A percentile compares a stretch with the other conserved stretches of the same genome.
Conservation (phyloP, 495 filamentous ascomycete genomes). For the Lasiosphaeriaceae sp. region DNA sequence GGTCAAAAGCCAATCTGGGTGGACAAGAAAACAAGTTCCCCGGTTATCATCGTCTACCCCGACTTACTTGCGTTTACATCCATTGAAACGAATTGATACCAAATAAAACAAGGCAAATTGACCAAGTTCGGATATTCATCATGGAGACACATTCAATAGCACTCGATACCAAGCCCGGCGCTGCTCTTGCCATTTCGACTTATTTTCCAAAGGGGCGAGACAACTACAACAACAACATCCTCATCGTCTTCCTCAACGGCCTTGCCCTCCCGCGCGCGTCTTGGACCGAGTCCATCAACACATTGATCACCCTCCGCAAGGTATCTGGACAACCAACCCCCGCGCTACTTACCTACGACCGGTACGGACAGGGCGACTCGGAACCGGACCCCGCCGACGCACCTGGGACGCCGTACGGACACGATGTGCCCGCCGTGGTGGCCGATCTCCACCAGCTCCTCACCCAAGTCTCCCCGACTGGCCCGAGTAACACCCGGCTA, state of each 20-base stretch:
- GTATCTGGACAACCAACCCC: conserved; percentile 31
- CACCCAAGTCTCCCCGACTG: conserved; percentile 28
- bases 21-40: not conserved
- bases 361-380: conserved; percentile 59
- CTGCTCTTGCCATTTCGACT: conserved; percentile 16
- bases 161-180: conserved; percentile 21
- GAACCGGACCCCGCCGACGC: conserved; percentile 52
- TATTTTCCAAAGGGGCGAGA: not conserved
- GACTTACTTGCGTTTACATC: no score
- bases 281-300: conserved; percentile 46
- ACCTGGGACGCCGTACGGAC: conserved; percentile 44
- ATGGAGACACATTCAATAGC: conserved; percentile 18
- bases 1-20: no score
- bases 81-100: no score
- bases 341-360: conserved; percentile 57
- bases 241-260: conserved; percentile 62
- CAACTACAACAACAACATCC: conserved; percentile 24
- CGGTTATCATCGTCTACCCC: no score
- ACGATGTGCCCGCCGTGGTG: conserved; percentile 47
- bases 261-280: conserved; percentile 47
- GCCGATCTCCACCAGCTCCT: conserved; percentile 52
- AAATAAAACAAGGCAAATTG: not conserved
- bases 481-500: conserved; percentile 20
- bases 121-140: not conserved
- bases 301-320: conserved; percentile 32